Percentiles rank a stretch among this genome's conserved stretches.
phyloP scores from a whole-genome alignment of 2,329 filamentous ascomycete genomes.

The Furcasterigmium furcatum region DNA sequence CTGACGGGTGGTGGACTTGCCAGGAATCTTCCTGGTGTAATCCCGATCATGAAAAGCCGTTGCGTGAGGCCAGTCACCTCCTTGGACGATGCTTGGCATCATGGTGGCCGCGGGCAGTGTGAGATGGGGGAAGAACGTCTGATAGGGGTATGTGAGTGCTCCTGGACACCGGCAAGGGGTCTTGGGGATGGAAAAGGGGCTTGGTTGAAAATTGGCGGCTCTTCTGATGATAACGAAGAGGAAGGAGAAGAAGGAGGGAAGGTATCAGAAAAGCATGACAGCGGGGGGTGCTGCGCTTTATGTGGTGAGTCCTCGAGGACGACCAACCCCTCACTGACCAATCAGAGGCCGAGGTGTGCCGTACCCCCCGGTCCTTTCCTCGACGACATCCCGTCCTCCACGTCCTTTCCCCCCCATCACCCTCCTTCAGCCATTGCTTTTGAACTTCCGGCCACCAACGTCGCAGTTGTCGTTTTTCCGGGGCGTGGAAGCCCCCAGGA shows the following conservation, averaged over 20 bases:
- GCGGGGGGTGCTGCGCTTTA: conserved; percentile 12
- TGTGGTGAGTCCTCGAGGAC: conserved; percentile 10
- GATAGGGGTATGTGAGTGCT: background rate
- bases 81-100: no score
- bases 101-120: background rate
- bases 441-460: no score
- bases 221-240: conserved; percentile 4
- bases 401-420: background rate
- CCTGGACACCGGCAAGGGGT: no score
- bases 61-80: no score
- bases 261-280: conserved; percentile 7
- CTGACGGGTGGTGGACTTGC: background rate
- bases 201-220: background rate
- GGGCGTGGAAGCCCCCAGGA: no score
- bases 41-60: no score
- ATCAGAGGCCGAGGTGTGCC: conserved; percentile 5
- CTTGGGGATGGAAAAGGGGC: conserved; percentile 1
- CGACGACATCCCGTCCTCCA: background rate
- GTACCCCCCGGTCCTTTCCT: background rate
- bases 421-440: background rate
- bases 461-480: no score
- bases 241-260: conserved; percentile 4
- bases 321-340: conserved; percentile 8
- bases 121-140: background rate
- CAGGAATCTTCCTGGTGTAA: no score